These are phyloP conservation scores for Coemansia javaensis DNA, from an alignment of 192 early-diverging fungal genomes.

Conservation along the genomic window DNA sequence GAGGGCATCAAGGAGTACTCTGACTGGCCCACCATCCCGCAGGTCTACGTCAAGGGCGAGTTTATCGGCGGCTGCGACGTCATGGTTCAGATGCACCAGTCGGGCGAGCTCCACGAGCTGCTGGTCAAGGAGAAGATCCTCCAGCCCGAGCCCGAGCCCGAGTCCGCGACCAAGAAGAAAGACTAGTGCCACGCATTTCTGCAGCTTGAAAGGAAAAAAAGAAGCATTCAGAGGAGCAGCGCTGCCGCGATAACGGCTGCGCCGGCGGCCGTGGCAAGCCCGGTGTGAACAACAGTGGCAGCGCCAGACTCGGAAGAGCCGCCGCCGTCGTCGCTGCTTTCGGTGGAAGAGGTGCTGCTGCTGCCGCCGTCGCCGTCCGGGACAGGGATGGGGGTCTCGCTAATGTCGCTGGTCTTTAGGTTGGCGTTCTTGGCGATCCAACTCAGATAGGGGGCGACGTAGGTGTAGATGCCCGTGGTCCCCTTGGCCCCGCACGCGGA, in stretches of 20 bases:
- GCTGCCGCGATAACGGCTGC: too few species aligned
- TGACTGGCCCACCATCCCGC: slow-evolving; percentile 95
- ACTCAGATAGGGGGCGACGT: slow-evolving; percentile 27
- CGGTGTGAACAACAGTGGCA: too few species aligned
- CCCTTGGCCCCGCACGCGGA: slow-evolving; percentile 27
- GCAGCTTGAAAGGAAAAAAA: too few species aligned
- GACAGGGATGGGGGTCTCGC: too few species aligned
- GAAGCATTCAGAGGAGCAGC: too few species aligned
- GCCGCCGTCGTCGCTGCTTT: too few species aligned
- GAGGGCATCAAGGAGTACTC: slow-evolving; percentile 90
- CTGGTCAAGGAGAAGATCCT: slow-evolving; percentile 72
- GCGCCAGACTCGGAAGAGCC: too few species aligned
- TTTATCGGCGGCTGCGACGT: slow-evolving; percentile 96
- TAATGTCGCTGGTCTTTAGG: too few species aligned
- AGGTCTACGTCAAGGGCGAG: slow-evolving; percentile 93
- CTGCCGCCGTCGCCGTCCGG: too few species aligned
- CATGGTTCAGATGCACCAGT: slow-evolving; percentile 79
- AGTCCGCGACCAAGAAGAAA: slow-evolving; percentile 1
- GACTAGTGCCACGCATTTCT: not conserved
- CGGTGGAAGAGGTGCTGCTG: too few species aligned
- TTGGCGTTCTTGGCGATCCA: slow-evolving; percentile 25
- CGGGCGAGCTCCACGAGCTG: slow-evolving; percentile 80
- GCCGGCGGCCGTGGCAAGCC: too few species aligned
- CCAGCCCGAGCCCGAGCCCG: slow-evolving; percentile 21
- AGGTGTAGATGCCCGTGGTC: slow-evolving; percentile 39